Evolutionary conservation across 164 flowering plant species (phyloP).

Genomic region (Pachysandra terminalis): DNA sequence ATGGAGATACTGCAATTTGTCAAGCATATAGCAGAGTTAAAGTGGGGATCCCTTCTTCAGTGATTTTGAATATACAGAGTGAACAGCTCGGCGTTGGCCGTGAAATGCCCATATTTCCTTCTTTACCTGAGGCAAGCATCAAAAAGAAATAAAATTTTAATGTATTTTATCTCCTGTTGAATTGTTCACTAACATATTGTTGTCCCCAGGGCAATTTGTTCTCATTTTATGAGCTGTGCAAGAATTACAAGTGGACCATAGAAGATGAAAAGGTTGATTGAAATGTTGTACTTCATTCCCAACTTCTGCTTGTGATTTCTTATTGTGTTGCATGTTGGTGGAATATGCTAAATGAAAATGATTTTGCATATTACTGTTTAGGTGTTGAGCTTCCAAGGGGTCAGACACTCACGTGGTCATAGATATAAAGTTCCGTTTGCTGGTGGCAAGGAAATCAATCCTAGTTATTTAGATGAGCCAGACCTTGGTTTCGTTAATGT

Average conservation of each 20-base stretch:
- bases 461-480: conserved; percentile 25
- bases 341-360: background rate
- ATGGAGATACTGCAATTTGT: conserved; percentile 49
- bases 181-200: conserved; percentile 8
- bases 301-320: background rate
- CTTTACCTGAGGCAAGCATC: conserved; percentile 52
- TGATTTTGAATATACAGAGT: conserved; percentile 62
- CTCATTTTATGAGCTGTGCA: conserved; percentile 92
- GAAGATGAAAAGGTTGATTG: conserved; percentile 67
- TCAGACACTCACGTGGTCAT: conserved; percentile 16
- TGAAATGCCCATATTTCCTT: conserved; percentile 70
- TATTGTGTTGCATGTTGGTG: too few species aligned
- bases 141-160: background rate
- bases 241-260: conserved; percentile 66
- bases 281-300: conserved; percentile 1
- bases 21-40: conserved; percentile 51
- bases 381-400: conserved; percentile 51
- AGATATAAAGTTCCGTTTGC: conserved; percentile 13
- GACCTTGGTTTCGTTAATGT: conserved; percentile 42
- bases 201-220: conserved; percentile 69
- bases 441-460: conserved; percentile 15
- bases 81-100: conserved; percentile 69
- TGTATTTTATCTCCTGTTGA: background rate
- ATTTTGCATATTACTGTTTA: conserved; percentile 17
- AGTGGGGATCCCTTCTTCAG: conserved; percentile 74